Evolutionary conservation across 2,329 filamentous ascomycete species (phyloP), one percentile per base, ranked within the genome.

Genomic region (Penicillium sp.): DNA sequence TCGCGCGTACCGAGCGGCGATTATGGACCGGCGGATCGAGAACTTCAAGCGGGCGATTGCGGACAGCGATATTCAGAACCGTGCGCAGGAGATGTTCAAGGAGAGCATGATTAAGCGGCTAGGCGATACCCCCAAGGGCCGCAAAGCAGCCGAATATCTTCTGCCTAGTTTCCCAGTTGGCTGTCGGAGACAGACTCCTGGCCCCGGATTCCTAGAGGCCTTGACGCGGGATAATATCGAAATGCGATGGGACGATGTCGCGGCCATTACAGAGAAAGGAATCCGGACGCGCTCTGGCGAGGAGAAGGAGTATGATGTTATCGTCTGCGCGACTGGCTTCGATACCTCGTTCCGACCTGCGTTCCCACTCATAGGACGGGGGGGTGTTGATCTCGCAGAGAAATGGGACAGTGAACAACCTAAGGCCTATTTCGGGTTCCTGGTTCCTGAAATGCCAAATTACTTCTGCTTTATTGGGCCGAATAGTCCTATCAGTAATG

Each of bases 321-420:
- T 71, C 56, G 54, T 79, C 29, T 78, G 75, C 61, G 75, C 76
- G 6, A 81, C 78, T 2, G 78, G 79, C 0, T 81, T 78, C 61
- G 73, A 80, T 60, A 74, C 76, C 15, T 73, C 71, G 9, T 79
- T 74, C 44, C 64, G 64, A 0, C 78, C 78, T 4, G 66, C 67
- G 3, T 80, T 73, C 57, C 67, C 71, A 7, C 57, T 78, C 7
- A 65, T 75, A 21, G 72, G 80, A 9, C 64, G 64, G 0, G 56
- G 69, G 3, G 68, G 67, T 6, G 31, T 58, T 56, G 51, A 57
- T 3, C 57, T 73, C 19, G 56, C 57, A 15, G 11, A 17, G 35
- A 41, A 41, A 15, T 41, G 35, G 35, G 35, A 41, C 11, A 15
- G 17, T 15, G 35, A 41, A 9, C 35, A 41, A 11, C 35, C 35